Evolutionary conservation across 2,329 filamentous ascomycete genomes (phyloP), one percentile per base, ranked within the genome.

Genomic region (Paecilomyces fulvus): DNA sequence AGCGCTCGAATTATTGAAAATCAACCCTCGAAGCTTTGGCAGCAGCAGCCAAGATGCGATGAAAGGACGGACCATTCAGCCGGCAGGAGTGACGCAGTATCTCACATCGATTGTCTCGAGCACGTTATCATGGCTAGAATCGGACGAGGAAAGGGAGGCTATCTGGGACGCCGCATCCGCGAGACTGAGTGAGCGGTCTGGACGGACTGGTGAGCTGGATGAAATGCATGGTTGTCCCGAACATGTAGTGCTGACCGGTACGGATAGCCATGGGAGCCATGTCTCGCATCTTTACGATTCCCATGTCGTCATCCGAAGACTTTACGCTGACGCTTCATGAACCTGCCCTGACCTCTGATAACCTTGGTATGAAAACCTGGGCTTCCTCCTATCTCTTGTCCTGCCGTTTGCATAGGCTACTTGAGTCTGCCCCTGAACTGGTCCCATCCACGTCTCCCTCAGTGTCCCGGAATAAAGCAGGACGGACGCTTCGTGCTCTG

Each of bases 281-380:
- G 63, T 82, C 79, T 50, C 79, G 86, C 48, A 76, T 74, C 10
- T 88, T 89, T 69, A 72, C 65, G 7, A 82, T 89, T 48, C 80
- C 82, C 25, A 67, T 66, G 25, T 66, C 73, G 12, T 70, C 71
- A 10, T 68, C 67, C 31, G 66, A 67, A 28, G 70, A 76, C 1
- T 80, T 91, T 62, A 80, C 86, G 50, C 77, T 99, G 53, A 80
- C 81, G 33, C 84, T 99, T 43, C 82, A 90, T 56, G 94, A 99
- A 69, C 94, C 94, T 1, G 86, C 91, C 0, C 78, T 97, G 56
- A 95, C 90, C 0, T 88, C 88, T 6, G 92, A 96, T 71, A 88
- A 89, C 58, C 79, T 97, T 17, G 94, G 94, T 1, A 80, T 95
- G 70, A 97, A 99, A 73, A 99, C 94, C 0, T 97, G 94, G 94